Evolutionary conservation across 495 filamentous ascomycete genomes (phyloP), one percentile per base, ranked within the genome.

Genomic region (Podospora appendiculata): DNA sequence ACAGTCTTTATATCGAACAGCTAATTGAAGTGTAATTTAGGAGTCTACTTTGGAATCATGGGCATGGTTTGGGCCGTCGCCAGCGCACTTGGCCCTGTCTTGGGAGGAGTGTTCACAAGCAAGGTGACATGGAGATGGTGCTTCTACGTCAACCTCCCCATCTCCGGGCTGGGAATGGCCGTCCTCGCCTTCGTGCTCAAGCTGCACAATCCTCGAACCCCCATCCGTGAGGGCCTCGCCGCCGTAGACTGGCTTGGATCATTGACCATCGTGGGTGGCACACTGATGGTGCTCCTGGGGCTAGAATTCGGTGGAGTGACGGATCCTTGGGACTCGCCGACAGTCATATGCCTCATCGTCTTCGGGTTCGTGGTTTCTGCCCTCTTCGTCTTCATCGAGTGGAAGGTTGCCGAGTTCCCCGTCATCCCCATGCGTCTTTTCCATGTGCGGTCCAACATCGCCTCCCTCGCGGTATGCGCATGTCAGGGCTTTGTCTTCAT

Each of bases 101-200:
- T 87, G 39, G 85, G 85, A 0, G 85, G 84, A 6, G 80, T 77
- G 5, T 88, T 89, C 55, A 69, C 73, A 17, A 71, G 77, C 47
- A 48, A 59, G 35, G 74, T 75, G 14, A 75, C 68, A 1, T 85
- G 80, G 80, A 58, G 82, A 8, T 85, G 81, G 84, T 80, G 80
- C 18, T 89, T 89, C 60, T 90, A 87, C 66, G 81, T 90, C 63
- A 89, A 91, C 58, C 72, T 93, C 49, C 89, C 89, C 3, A 77
- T 91, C 45, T 83, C 82, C n/a, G 85, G 86, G 32, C 51, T 84
- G 11, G 86, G 86, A 0, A 78, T 89, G 43, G 52, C 79, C 32
- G 75, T 88, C 34, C 68, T 94, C 16, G 63, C 82, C 39, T 76
- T 89, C 58, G 86, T 89, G 65, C 72, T 94, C 17, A 79, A 87